Conservation (phyloP, 2,329 filamentous ascomycete genomes). For the Penicillium sp. region DNA sequence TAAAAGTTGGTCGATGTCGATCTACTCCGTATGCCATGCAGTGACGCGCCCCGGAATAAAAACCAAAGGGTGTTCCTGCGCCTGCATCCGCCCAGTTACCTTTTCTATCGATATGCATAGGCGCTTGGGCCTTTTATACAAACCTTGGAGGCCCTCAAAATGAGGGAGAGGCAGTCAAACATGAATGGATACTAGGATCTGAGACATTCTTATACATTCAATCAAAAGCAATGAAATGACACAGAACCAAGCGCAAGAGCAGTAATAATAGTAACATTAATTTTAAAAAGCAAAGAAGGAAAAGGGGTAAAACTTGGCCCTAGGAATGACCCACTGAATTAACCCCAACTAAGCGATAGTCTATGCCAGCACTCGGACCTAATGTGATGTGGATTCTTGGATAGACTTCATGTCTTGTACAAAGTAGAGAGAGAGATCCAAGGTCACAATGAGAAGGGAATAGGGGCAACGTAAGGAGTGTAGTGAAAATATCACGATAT, state of each 20-base stretch:
- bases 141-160: background rate
- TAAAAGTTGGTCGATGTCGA: background rate
- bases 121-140: slow-evolving; percentile 6
- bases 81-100: slow-evolving; percentile 1
- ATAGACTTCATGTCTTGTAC: background rate
- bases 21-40: background rate
- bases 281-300: background rate
- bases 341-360: slow-evolving; percentile 1
- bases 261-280: background rate
- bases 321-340: background rate
- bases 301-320: slow-evolving; percentile 4
- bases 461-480: background rate
- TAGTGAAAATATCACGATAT: background rate
- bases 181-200: background rate
- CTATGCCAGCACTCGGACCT: background rate
- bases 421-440: background rate
- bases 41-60: background rate
- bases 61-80: background rate
- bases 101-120: slow-evolving; percentile 5
- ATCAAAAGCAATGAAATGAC: background rate
- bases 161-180: background rate
- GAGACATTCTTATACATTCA: background rate
- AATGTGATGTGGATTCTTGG: background rate
- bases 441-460: background rate
- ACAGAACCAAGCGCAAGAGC: background rate